Percentiles rank a stretch among this genome's conserved stretches.
phyloP scores from a whole-genome alignment of 2,329 filamentous ascomycete species.

The Cylindrodendrum hubeiense region DNA sequence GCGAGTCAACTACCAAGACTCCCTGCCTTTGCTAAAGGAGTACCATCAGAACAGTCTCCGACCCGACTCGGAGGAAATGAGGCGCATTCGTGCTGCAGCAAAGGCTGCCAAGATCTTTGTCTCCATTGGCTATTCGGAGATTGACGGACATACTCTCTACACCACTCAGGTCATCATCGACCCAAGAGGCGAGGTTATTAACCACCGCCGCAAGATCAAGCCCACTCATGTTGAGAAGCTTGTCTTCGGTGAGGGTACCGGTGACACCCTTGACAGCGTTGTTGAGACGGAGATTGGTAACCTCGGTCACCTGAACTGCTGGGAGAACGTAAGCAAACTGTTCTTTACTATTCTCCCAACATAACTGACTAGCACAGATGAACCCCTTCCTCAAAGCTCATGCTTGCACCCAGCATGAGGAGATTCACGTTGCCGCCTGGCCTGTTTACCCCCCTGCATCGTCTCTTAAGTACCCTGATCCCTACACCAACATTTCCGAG shows the following conservation, averaged over 20 bases:
- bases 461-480: constrained; percentile 38
- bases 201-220: constrained; percentile 64
- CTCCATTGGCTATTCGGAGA: constrained; percentile 63
- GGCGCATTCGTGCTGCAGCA: constrained; percentile 54
- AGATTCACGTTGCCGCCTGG: constrained; percentile 48
- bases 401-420: constrained; percentile 29
- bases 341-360: constrained; percentile 34
- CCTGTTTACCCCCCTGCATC: constrained; percentile 42
- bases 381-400: neutral
- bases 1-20: constrained; percentile 47
- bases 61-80: constrained; percentile 57
- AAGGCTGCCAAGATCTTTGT: constrained; percentile 59
- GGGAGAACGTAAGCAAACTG: constrained; percentile 60
- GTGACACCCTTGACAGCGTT: constrained; percentile 63
- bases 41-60: constrained; percentile 54
- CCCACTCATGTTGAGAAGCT: constrained; percentile 62
- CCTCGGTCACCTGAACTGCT: constrained; percentile 67
- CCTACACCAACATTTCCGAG: constrained; percentile 43
- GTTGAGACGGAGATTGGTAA: constrained; percentile 63
- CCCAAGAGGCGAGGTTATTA: constrained; percentile 57
- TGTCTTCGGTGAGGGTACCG: constrained; percentile 67
- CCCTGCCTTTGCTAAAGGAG: constrained; percentile 48
- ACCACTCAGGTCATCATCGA: constrained; percentile 66
- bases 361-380: neutral
- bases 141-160: constrained; percentile 58